A percentile compares a stretch with the other conserved stretches of the same genome.
Conservation (phyloP, 2,329 filamentous ascomycete genomes). For the Chaetomiaceae sp. region DNA sequence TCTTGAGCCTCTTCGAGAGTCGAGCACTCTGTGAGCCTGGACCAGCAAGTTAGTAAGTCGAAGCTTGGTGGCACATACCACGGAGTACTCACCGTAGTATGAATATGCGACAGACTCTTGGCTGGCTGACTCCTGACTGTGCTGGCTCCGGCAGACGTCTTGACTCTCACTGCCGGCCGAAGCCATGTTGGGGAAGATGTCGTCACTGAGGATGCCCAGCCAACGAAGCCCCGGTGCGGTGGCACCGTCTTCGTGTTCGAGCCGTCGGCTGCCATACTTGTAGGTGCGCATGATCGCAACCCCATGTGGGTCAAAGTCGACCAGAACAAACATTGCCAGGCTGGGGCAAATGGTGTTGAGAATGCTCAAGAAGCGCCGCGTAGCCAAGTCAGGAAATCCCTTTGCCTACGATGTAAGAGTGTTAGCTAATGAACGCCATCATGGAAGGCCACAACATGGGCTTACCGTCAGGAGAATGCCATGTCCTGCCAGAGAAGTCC, state of each 20-base stretch:
- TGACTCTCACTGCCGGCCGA: background rate
- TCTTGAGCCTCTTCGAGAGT: slow-evolving; percentile 12
- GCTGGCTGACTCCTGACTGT: slow-evolving; percentile 10
- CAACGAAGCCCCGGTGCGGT: slow-evolving; percentile 50
- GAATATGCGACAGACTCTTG: slow-evolving; percentile 15
- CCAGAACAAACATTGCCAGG: slow-evolving; percentile 55
- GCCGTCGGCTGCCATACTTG: slow-evolving; percentile 58
- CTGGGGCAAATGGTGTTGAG: slow-evolving; percentile 42
- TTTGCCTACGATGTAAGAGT: slow-evolving; percentile 53
- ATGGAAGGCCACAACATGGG: background rate
- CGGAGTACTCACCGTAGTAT: slow-evolving; percentile 10
- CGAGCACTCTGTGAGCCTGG: slow-evolving; percentile 8
- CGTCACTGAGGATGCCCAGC: slow-evolving; percentile 53
- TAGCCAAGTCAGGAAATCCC: slow-evolving; percentile 72
- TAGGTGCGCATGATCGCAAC: slow-evolving; percentile 69
- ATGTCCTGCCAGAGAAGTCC: slow-evolving; percentile 39
- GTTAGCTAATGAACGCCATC: background rate
- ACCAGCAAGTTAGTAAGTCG: background rate
- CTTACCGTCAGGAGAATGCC: slow-evolving; percentile 64
- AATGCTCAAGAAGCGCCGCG: slow-evolving; percentile 56
- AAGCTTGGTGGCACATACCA: background rate
- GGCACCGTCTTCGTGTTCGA: slow-evolving; percentile 53
- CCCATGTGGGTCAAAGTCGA: slow-evolving; percentile 74
- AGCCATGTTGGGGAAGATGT: slow-evolving; percentile 28
- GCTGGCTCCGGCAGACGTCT: slow-evolving; percentile 13